phyloP scores from a whole-genome alignment of 306 rosid genomes.

The Spatholobus suberectus region DNA sequence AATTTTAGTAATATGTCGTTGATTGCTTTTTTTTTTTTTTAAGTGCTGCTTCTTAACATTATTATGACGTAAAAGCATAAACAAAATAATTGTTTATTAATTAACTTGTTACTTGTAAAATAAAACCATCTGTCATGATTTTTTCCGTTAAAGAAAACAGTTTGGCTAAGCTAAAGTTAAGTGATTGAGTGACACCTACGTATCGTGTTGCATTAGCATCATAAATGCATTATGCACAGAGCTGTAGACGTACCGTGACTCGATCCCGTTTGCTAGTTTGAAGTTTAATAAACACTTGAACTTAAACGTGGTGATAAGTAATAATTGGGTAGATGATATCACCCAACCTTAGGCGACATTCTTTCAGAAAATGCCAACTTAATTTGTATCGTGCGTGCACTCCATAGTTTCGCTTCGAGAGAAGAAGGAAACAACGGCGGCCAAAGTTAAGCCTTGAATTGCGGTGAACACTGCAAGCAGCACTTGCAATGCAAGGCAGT shows the following conservation, averaged over 20 bases:
- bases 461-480: conserved; percentile 19
- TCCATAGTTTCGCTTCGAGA: not conserved
- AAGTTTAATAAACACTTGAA: conserved; percentile 32
- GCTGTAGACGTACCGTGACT: conserved; percentile 25
- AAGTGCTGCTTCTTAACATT: not conserved
- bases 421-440: not conserved
- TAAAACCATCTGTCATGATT: not conserved
- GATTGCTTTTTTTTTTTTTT: not conserved
- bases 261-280: conserved; percentile 21
- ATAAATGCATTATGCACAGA: not conserved
- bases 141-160: not conserved
- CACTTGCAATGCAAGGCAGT: conserved; percentile 25
- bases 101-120: not conserved
- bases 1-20: not conserved
- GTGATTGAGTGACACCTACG: conserved; percentile 16
- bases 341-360: conserved; percentile 11
- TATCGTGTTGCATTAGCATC: conserved; percentile 11
- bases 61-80: not conserved
- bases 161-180: not conserved
- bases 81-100: not conserved
- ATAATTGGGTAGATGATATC: not conserved
- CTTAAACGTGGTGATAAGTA: not conserved
- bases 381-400: conserved; percentile 27
- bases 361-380: conserved; percentile 24
- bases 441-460: not conserved